These are phyloP conservation scores for Taphrina betulina DNA, from an alignment of 1,139 yeast genomes.

Conservation along the genomic window DNA sequence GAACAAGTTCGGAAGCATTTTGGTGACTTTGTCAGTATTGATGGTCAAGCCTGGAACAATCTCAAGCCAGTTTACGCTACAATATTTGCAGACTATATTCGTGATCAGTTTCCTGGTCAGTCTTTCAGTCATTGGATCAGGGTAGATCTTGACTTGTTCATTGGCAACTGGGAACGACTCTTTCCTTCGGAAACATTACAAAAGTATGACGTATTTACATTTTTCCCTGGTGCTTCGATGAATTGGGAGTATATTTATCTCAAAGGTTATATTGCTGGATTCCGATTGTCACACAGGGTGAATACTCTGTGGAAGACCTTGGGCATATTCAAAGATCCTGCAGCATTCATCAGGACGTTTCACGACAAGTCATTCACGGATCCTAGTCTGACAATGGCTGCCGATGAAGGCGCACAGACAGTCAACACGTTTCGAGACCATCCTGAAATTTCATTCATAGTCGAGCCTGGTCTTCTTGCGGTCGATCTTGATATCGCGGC, in stretches of 20 bases:
- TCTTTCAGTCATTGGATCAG: constrained; percentile 8
- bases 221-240: background rate
- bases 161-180: background rate
- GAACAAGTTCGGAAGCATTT: background rate
- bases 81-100: background rate
- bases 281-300: background rate
- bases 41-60: background rate
- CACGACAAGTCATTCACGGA: background rate
- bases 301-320: background rate
- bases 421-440: background rate
- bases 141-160: background rate
- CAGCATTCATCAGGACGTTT: background rate
- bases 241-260: constrained; percentile 2
- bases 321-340: background rate
- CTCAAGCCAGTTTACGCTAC: constrained; percentile 1
- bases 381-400: background rate
- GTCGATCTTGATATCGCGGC: constrained; percentile 1
- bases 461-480: constrained; percentile 1
- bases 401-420: constrained; percentile 2
- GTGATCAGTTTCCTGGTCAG: background rate
- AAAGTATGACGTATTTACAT: background rate
- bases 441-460: background rate
- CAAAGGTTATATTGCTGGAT: constrained; percentile 10
- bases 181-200: background rate
- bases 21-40: background rate